These are phyloP conservation scores for Penicillium digitatum DNA, from an alignment of 2,329 filamentous ascomycete species.

Conservation along the genomic window DNA sequence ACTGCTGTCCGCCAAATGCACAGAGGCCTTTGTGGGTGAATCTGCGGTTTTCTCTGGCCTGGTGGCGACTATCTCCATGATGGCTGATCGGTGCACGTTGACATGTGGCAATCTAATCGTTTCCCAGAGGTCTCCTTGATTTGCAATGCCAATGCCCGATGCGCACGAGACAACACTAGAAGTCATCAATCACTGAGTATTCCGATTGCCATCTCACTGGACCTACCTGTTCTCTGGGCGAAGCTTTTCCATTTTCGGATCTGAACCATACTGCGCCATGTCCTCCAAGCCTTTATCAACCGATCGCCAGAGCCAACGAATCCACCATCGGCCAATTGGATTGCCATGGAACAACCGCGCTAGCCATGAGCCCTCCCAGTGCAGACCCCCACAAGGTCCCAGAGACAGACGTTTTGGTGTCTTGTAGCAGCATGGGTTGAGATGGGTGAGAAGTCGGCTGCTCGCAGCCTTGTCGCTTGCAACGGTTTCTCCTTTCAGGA, in stretches of 20 bases:
- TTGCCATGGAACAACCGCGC: conserved; percentile 22
- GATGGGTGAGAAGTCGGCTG: conserved; percentile 17
- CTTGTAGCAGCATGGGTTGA: conserved; percentile 19
- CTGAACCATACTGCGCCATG: conserved; percentile 15
- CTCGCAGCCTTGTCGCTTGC: conserved; percentile 25
- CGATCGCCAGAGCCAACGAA: conserved; percentile 19
- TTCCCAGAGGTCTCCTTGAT: conserved; percentile 26
- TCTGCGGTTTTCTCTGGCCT: not conserved
- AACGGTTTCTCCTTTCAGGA: conserved; percentile 16
- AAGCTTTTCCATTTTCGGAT: conserved; percentile 20
- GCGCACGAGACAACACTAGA: conserved; percentile 21
- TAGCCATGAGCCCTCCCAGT: conserved; percentile 22
- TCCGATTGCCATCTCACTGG: too few relatives aligned
- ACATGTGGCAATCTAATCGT: conserved; percentile 19
- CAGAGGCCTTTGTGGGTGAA: not conserved
- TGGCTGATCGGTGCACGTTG: conserved; percentile 20
- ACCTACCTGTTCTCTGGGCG: conserved; percentile 19
- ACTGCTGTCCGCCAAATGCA: conserved; percentile 10
- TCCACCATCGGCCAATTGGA: conserved; percentile 18
- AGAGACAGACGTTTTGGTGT: conserved; percentile 15
- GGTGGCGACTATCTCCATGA: conserved; percentile 3
- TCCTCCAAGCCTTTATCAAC: conserved; percentile 14
- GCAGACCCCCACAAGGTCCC: not conserved
- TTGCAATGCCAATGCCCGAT: conserved; percentile 22
- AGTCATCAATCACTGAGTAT: not conserved